phyloP scores from a whole-genome alignment of 805 yeast genomes.

The Candida gorgasii region DNA sequence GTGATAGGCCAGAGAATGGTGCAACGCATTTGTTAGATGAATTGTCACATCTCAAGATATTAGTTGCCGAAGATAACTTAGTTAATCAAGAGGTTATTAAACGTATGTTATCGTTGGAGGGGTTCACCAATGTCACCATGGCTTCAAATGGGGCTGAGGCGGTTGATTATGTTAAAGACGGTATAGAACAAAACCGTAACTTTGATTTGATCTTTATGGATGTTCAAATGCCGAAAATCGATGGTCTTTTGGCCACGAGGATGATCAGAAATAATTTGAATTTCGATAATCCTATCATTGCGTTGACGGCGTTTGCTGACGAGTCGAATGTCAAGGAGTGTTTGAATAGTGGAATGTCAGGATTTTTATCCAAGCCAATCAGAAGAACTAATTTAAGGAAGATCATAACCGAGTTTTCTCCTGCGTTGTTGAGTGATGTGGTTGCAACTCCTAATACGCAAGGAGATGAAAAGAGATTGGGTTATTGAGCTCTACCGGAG shows the following conservation, averaged over 20 bases:
- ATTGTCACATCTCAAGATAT: constrained; percentile 46
- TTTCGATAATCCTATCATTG: constrained; percentile 78
- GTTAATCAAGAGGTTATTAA: constrained; percentile 94
- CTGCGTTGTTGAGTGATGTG: constrained; percentile 31
- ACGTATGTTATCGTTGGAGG: constrained; percentile 85
- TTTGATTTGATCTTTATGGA: constrained; percentile 91
- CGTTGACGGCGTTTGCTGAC: constrained; percentile 94
- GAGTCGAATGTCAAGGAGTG: constrained; percentile 86
- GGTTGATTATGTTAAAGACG: constrained; percentile 58
- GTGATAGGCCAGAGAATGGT: constrained; percentile 10
- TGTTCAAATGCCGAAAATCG: constrained; percentile 94
- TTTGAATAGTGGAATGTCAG: constrained; percentile 87
- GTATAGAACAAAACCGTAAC: constrained; percentile 37
- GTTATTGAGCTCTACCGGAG: constrained; percentile 11
- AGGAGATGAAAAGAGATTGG: constrained; percentile 30
- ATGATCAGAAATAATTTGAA: constrained; percentile 63
- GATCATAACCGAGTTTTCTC: constrained; percentile 51
- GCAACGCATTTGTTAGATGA: constrained; percentile 10
- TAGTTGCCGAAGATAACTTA: constrained; percentile 91
- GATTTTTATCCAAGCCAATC: constrained; percentile 87
- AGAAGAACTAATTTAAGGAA: constrained; percentile 66
- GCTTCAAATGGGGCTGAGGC: constrained; percentile 95
- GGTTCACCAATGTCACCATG: constrained; percentile 65
- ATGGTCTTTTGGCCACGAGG: constrained; percentile 83
- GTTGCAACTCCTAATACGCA: constrained; percentile 35